Evolutionary conservation across 129 eudicot species (phyloP), one percentile per base, ranked within the genome.

Genomic region (Saposhnikovia divaricata): DNA sequence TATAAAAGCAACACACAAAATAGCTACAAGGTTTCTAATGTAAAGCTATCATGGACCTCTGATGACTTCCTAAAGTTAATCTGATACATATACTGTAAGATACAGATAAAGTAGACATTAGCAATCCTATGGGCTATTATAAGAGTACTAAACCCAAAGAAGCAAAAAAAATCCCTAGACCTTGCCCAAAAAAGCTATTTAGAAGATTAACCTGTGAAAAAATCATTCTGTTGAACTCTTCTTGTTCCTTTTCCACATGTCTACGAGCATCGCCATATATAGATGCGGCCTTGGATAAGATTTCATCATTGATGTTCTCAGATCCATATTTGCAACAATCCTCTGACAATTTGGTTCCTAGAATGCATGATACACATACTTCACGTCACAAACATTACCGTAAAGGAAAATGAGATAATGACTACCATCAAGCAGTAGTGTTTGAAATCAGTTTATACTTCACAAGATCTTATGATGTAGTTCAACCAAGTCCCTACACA

Each of bases 181-280:
- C 37, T 66, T 31, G 72, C 40, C 40, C 0, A 43, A 73, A 23
- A n/a, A 11, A 23, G 0, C 27, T 6, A n/a, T 43, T 43, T 27
- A 74, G 31, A 45, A 38, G 59, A 31, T 73, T 13, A 74, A 96
- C 99, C 99, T 96, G 97, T 53, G 90, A 76, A 85, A 92, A 87
- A 81, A 92, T 76, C 65, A 90, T 77, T 72, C 91, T 89, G 75
- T 92, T 96, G 80, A 87, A 86, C 76, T 96, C 99, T 78, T 96
- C 99, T 84, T 92, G 98, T 85, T 96, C 99, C 87, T 96, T 96
- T 72, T 92, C 99, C 79, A 89, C 89, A 45, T 96, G 97, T 86
- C 93, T 96, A 74, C 93, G 97, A 80, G 99, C 98, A 87, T 96
- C 99, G 18, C 99, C 98, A 81, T 96, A 96, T 42, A 96, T 85